phyloP scores from a whole-genome alignment of 163 green algal genomes.

The Scenedesmus sp. region DNA sequence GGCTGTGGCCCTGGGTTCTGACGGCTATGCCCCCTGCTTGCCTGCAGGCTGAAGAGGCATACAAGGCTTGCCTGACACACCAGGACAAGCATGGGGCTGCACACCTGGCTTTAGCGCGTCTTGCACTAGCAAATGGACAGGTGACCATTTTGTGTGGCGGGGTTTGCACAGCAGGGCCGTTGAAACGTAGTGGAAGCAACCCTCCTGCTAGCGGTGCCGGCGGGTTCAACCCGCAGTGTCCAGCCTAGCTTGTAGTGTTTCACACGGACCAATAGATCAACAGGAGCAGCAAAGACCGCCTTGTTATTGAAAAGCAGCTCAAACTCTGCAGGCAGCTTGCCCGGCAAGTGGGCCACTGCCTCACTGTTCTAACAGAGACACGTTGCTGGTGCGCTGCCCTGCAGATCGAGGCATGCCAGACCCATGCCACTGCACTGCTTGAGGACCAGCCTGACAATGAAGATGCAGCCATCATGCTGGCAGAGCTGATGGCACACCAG shows the following conservation, averaged over 20 bases:
- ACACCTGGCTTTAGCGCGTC: conserved; percentile 12
- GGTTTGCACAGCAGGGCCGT: neutral
- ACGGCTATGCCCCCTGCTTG: neutral
- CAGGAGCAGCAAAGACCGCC: too few relatives aligned
- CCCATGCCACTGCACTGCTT: conserved; percentile 71
- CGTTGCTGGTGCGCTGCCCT: conserved; percentile 63
- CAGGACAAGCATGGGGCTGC: conserved; percentile 32
- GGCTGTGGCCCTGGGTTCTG: neutral
- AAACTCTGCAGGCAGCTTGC: neutral
- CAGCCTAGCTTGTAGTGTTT: too few relatives aligned
- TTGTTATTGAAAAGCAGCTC: too few relatives aligned
- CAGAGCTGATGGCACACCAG: conserved; percentile 81
- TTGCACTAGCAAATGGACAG: conserved; percentile 33
- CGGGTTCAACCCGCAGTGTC: too few relatives aligned
- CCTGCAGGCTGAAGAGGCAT: conserved; percentile 27
- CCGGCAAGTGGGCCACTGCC: neutral
- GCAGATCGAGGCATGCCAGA: conserved; percentile 71
- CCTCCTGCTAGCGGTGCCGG: too few relatives aligned
- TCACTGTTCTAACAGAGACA: neutral
- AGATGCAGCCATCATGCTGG: conserved; percentile 79
- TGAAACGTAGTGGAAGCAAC: neutral
- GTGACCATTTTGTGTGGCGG: neutral
- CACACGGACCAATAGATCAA: too few relatives aligned
- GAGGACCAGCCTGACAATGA: conserved; percentile 78
- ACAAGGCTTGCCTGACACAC: conserved; percentile 26